Conservation (phyloP, 257 asterid species). For the Solanum lycopersicoides region DNA sequence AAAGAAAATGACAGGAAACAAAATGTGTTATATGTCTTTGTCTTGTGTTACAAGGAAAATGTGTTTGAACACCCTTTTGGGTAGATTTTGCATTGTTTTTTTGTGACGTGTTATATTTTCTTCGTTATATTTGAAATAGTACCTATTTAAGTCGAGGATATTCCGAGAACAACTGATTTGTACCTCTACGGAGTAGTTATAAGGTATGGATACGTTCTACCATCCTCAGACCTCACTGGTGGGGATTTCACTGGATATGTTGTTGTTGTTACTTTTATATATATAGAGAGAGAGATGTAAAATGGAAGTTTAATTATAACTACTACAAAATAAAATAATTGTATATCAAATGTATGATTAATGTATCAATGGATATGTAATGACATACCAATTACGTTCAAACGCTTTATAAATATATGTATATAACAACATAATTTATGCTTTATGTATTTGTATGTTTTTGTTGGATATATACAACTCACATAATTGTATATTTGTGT, state of each 20-base stretch:
- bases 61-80: not conserved
- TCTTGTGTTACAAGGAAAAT: not conserved
- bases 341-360: not conserved
- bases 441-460: not conserved
- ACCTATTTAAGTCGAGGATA: not conserved
- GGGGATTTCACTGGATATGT: not conserved
- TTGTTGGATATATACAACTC: not conserved
- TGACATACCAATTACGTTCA: not conserved
- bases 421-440: not conserved
- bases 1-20: not conserved
- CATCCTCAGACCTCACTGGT: too few relatives aligned
- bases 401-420: not conserved
- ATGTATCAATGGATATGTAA: not conserved
- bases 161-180: too few relatives aligned
- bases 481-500: not conserved
- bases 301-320: too few relatives aligned
- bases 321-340: not conserved
- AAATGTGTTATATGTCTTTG: not conserved
- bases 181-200: too few relatives aligned
- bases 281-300: not conserved
- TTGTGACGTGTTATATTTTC: too few relatives aligned
- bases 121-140: too few relatives aligned
- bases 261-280: too few relatives aligned
- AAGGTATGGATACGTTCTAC: not conserved
- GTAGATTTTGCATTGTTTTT: not conserved